phyloP scores from a whole-genome alignment of 257 asterid species.

The Lycium ferocissimum region DNA sequence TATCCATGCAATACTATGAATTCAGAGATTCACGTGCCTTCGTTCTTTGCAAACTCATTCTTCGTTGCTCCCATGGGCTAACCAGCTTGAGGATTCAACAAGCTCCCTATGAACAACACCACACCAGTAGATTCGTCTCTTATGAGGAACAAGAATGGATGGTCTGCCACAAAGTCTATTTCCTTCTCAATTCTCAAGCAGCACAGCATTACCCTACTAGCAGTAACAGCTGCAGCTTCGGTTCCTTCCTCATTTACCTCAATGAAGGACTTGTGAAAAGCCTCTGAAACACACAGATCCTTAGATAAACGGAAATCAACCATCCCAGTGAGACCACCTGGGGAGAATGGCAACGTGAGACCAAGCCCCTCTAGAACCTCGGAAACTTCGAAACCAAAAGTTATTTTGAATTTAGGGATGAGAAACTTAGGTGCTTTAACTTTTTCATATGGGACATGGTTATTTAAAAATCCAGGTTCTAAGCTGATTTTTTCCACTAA shows the following conservation, averaged over 20 bases:
- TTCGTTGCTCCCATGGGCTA: not conserved
- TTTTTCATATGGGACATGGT: constrained; percentile 32
- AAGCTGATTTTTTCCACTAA: constrained; percentile 34
- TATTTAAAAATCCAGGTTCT: constrained; percentile 40
- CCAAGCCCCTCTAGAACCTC: constrained; percentile 38
- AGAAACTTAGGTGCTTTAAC: constrained; percentile 37
- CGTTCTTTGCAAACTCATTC: too few relatives aligned
- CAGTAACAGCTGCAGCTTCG: constrained; percentile 49
- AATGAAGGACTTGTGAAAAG: constrained; percentile 9
- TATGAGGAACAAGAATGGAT: constrained; percentile 54
- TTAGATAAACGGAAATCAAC: constrained; percentile 34
- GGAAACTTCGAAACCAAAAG: constrained; percentile 51
- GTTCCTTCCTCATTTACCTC: constrained; percentile 54
- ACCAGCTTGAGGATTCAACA: constrained; percentile 47
- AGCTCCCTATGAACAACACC: constrained; percentile 54
- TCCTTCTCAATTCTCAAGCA: constrained; percentile 25
- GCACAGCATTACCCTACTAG: not conserved
- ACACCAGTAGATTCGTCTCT: constrained; percentile 60
- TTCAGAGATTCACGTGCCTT: too few relatives aligned
- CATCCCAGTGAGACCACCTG: constrained; percentile 43
- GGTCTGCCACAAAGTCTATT: constrained; percentile 63
- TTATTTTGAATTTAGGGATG: constrained; percentile 48
- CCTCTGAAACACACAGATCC: constrained; percentile 38
- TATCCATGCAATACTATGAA: too few relatives aligned
- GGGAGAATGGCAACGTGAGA: constrained; percentile 36